Conservation (phyloP, 176 grass and related monocot genomes). For the Zea mays region Zm-B73-REFERENCE-NAM-5.0 NC_050098.1:35204001-35204500, state of each 20-base stretch:
- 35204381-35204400: no score
- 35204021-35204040: no score
- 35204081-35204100: no score
- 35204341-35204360: not conserved
- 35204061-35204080: not conserved
- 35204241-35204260: constrained; percentile 68
- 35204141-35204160: constrained; percentile 89
- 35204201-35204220: constrained; percentile 80
- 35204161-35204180: constrained; percentile 68
- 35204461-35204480: constrained; percentile 58
- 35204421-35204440: not conserved
- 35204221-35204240: constrained; percentile 70
- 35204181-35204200: constrained; percentile 85
- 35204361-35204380: not conserved
- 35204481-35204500: constrained; percentile 53
- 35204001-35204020: not conserved
- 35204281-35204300: constrained; percentile 78
- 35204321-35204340: constrained; percentile 49
- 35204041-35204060: no score
- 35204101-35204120: not conserved
- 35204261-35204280: constrained; percentile 57
- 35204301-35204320: constrained; percentile 85
- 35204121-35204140: not conserved
- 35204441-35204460: not conserved
- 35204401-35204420: not conserved